Evolutionary conservation across 345 rosid species (phyloP).

Genomic region (Crucihimalaya himalaica): DNA sequence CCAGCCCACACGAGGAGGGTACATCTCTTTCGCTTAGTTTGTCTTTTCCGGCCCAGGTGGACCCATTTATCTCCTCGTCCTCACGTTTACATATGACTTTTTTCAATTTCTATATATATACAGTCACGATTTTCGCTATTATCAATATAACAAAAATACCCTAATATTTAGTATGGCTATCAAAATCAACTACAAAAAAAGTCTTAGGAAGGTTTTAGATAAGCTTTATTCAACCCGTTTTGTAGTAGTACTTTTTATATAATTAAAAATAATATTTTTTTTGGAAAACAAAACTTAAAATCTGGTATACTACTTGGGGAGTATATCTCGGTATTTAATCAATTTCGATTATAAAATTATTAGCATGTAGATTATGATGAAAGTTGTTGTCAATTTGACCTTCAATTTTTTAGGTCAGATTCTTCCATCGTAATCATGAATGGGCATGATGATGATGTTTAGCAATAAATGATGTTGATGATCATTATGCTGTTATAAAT

Average conservation of each 20-base stretch:
- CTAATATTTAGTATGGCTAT: too few relatives aligned
- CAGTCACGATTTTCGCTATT: background rate
- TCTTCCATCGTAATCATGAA: slow-evolving; percentile 32
- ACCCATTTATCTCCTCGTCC: slow-evolving; percentile 29
- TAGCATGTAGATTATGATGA: slow-evolving; percentile 21
- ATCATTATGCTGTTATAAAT: slow-evolving; percentile 12
- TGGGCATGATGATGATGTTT: slow-evolving; percentile 31
- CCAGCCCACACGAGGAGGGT: slow-evolving; percentile 39
- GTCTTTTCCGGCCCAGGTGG: slow-evolving; percentile 32
- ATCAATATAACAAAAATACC: background rate
- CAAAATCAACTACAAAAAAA: background rate
- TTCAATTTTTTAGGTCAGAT: background rate
- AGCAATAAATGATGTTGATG: slow-evolving; percentile 21
- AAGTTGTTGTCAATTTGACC: slow-evolving; percentile 31
- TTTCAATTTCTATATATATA: background rate
- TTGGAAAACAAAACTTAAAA: background rate
- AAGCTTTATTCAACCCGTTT: background rate
- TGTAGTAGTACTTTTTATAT: background rate
- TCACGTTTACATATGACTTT: slow-evolving; percentile 1
- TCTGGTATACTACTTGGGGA: too few relatives aligned
- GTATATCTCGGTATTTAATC: background rate
- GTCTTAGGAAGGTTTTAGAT: background rate
- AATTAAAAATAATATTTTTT: background rate
- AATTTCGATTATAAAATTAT: background rate
- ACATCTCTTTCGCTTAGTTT: slow-evolving; percentile 8